Evolutionary conservation across 768 basidiomycete genomes (phyloP).

Genomic region (Leccinum uliginosum): DNA sequence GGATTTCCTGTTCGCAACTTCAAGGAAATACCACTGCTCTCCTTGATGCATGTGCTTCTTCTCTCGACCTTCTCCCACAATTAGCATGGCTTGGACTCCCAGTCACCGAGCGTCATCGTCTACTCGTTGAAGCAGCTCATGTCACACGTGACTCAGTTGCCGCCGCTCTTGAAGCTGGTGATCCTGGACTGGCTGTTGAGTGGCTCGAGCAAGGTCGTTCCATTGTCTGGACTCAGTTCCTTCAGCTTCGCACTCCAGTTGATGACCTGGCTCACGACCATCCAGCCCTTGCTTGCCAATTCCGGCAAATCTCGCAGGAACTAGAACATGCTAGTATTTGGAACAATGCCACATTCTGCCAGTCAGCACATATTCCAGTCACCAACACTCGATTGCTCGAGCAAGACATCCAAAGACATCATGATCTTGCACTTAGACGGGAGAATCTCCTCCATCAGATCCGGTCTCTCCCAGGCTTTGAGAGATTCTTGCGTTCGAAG

Average conservation of each 20-base stretch:
- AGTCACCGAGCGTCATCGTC: neutral
- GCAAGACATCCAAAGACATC: neutral
- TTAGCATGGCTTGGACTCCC: neutral
- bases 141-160: neutral
- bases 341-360: neutral
- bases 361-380: neutral
- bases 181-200: neutral
- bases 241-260: neutral
- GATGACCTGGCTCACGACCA: neutral
- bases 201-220: neutral
- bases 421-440: neutral
- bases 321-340: neutral
- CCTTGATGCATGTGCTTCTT: neutral
- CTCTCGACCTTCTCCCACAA: neutral
- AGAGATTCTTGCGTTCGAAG: neutral
- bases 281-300: neutral
- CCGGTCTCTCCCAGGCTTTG: neutral
- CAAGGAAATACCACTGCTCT: neutral
- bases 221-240: neutral
- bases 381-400: neutral
- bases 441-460: neutral
- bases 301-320: neutral
- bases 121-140: neutral
- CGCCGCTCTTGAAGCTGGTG: neutral
- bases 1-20: neutral